phyloP scores from a whole-genome alignment of 352 stramenopile species.

The Pilasporangium apinafurcum region DNA sequence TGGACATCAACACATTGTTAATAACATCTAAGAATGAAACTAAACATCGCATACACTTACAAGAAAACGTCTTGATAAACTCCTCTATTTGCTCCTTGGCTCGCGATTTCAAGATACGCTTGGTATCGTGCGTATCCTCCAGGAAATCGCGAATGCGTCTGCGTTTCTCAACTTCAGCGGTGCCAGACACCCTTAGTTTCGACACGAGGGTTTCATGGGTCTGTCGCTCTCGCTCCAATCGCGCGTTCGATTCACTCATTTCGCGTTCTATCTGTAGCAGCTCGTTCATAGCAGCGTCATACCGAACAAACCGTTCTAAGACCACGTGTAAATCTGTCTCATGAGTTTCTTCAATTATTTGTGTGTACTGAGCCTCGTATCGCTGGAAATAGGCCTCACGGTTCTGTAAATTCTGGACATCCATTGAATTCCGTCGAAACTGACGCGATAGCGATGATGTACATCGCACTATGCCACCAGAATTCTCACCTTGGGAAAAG shows the following conservation, averaged over 20 bases:
- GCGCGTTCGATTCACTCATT: slow-evolving; percentile 12
- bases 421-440: slow-evolving; percentile 13
- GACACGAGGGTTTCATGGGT: slow-evolving; percentile 18
- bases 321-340: slow-evolving; percentile 45
- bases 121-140: slow-evolving; percentile 30
- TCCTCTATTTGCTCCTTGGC: slow-evolving; percentile 31
- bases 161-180: slow-evolving; percentile 39
- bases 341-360: slow-evolving; percentile 34
- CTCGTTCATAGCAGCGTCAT: slow-evolving; percentile 17
- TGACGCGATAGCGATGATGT: not conserved
- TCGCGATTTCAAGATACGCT: slow-evolving; percentile 26
- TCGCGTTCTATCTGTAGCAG: slow-evolving; percentile 52
- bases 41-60: slow-evolving; percentile 11
- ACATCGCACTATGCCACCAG: not conserved
- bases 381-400: slow-evolving; percentile 51
- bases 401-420: slow-evolving; percentile 18
- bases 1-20: too few relatives aligned
- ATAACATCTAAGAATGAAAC: not conserved
- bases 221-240: slow-evolving; percentile 21
- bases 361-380: slow-evolving; percentile 55
- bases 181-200: slow-evolving; percentile 36
- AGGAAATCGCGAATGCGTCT: slow-evolving; percentile 50
- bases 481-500: not conserved
- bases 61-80: slow-evolving; percentile 43
- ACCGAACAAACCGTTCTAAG: slow-evolving; percentile 39